These are phyloP conservation scores for Xylariaceae sp. DNA, from an alignment of 2,329 filamentous ascomycete genomes.

Conservation along the genomic window DNA sequence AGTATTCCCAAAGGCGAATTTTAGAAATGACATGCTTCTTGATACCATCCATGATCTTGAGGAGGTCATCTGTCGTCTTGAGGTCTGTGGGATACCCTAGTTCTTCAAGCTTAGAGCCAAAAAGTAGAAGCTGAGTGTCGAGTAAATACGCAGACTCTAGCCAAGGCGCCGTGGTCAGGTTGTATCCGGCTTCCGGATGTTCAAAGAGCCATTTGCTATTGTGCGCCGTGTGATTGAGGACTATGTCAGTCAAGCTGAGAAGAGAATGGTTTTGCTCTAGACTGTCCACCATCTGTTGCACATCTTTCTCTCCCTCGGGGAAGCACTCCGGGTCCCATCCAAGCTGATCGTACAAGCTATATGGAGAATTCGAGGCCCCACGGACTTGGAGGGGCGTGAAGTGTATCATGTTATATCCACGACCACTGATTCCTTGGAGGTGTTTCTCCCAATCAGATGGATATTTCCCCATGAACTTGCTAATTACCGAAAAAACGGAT, in stretches of 20 bases:
- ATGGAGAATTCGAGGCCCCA: slow-evolving; percentile 91
- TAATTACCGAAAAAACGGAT: slow-evolving; percentile 90
- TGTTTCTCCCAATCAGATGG: slow-evolving; percentile 89
- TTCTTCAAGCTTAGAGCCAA: slow-evolving; percentile 73
- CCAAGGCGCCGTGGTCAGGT: slow-evolving; percentile 84
- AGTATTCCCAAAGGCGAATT: slow-evolving; percentile 91
- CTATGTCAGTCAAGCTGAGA: slow-evolving; percentile 90
- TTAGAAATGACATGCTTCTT: slow-evolving; percentile 78
- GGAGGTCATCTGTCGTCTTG: slow-evolving; percentile 70
- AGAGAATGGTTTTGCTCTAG: slow-evolving; percentile 86
- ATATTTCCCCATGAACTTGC: slow-evolving; percentile 97
- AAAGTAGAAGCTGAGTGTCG: slow-evolving; percentile 67
- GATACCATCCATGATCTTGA: slow-evolving; percentile 80
- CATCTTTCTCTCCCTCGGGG: slow-evolving; percentile 80
- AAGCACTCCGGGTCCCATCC: slow-evolving; percentile 82
- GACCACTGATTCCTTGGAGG: slow-evolving; percentile 80
- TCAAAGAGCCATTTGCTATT: slow-evolving; percentile 94
- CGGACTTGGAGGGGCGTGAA: slow-evolving; percentile 92
- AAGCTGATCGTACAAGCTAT: slow-evolving; percentile 93
- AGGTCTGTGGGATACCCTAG: slow-evolving; percentile 78
- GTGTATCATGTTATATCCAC: slow-evolving; percentile 98
- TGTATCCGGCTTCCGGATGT: slow-evolving; percentile 95
- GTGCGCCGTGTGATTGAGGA: slow-evolving; percentile 96
- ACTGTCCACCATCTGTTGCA: slow-evolving; percentile 73
- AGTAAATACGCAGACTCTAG: slow-evolving; percentile 65